Evolutionary conservation across 2,329 filamentous ascomycete species (phyloP).

Genomic region (Colletotrichum gigasporum): DNA sequence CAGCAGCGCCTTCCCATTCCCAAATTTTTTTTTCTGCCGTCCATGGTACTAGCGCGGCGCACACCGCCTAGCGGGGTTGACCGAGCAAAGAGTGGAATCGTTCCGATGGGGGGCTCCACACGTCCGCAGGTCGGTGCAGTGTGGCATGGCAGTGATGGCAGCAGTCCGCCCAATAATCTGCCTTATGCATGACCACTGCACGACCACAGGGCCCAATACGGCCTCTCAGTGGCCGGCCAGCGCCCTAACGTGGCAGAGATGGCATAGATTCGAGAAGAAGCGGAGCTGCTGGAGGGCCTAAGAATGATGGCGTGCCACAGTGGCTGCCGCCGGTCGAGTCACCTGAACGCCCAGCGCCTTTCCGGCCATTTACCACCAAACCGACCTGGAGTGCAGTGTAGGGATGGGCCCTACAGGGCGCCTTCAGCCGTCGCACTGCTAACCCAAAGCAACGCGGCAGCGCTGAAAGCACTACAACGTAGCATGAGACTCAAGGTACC

Average conservation of each 20-base stretch:
- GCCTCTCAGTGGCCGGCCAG: not conserved
- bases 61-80: conserved; percentile 31
- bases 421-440: conserved; percentile 16
- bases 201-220: too few species aligned
- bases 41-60: conserved; percentile 11
- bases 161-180: conserved; percentile 13
- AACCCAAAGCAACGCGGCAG: conserved; percentile 12
- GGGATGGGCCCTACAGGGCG: not conserved
- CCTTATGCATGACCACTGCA: too few species aligned
- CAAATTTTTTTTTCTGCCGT: conserved; percentile 34
- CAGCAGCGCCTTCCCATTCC: conserved; percentile 11
- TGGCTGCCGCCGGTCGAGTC: conserved; percentile 1
- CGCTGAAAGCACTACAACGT: conserved; percentile 22
- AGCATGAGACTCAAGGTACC: conserved; percentile 22
- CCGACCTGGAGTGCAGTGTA: not conserved
- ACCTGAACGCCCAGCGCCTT: not conserved
- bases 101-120: not conserved
- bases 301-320: conserved; percentile 3
- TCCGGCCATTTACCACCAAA: not conserved
- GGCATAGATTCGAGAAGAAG: conserved; percentile 6
- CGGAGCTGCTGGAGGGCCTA: not conserved
- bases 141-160: too few species aligned
- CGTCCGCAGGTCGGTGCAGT: too few species aligned
- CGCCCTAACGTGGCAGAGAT: not conserved
- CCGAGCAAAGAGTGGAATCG: conserved; percentile 15